Evolutionary conservation across 805 yeast genomes (phyloP), one percentile per base, ranked within the genome.

Genomic region (Candida rishiriensis): DNA sequence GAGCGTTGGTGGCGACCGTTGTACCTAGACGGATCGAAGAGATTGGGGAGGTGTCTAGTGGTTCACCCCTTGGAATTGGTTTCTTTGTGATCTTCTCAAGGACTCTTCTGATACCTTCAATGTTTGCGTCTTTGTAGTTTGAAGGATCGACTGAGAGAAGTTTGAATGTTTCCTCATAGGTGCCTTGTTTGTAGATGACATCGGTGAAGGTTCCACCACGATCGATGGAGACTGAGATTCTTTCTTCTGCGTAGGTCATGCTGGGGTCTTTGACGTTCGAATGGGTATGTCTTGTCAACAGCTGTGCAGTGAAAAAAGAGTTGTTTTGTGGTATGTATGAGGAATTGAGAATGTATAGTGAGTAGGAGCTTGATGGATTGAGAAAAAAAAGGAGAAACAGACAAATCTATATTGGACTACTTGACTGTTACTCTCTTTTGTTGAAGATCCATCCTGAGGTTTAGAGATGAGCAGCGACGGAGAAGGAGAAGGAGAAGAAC

Each of bases 121-220:
- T 71, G 11, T 96, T 95, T 1, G 98, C 96, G 71, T 90, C 98
- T 2, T 73, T 68, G 59, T 90, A 90, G 65, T 90, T 90, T 26
- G 74, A 70, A 0, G 97, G 96, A 56, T 90, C 97, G 3, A 87
- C 96, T 0, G 96, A 88, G 17, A 90, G 70, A 28, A 90, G 68
- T 62, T 90, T 90, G 61, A 90, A 73, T 2, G 86, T 80, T 32
- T 77, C 73, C 56, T 85, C 90, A 33, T 74, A 76, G 38, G 72
- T 56, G 70, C 88, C 68, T 51, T 73, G 60, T 49, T 70, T 72
- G 43, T 80, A 65, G 26, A 21, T 21, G 64, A 84, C 72, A 57
- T 88, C 97, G 1, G 96, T 88, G 69, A 89, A 89, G 0, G 97
- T 90, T 45, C 97, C 97, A 50, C 97, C 97, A 50, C 91, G 54